phyloP scores from a whole-genome alignment of 805 yeast genomes.

The Suhomyces vadensis region DNA sequence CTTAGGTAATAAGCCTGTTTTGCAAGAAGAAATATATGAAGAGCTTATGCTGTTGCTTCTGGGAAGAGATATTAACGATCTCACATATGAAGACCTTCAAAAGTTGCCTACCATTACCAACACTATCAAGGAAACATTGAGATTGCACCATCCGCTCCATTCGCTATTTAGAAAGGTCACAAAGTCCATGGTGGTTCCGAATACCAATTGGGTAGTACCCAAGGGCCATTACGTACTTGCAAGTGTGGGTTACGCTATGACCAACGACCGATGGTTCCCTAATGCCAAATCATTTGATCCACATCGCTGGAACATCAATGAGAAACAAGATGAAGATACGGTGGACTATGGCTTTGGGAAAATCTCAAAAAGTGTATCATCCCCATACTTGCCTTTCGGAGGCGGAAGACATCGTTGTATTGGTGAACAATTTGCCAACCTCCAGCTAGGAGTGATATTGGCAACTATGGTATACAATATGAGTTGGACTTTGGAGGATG shows the following conservation, averaged over 20 bases:
- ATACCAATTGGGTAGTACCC: conserved; percentile 77
- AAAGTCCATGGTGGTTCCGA: conserved; percentile 75
- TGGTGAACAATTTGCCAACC: conserved; percentile 96
- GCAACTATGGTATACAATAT: conserved; percentile 70
- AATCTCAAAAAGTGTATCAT: conserved; percentile 90
- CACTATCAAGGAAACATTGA: conserved; percentile 85
- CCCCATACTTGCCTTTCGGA: conserved; percentile 96
- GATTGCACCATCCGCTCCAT: conserved; percentile 95
- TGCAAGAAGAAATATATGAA: conserved; percentile 75
- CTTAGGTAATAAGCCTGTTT: conserved; percentile 78
- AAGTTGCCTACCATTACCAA: conserved; percentile 79
- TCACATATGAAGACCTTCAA: conserved; percentile 79
- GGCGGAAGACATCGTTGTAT: conserved; percentile 99
- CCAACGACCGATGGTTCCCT: conserved; percentile 76
- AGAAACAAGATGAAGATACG: conserved; percentile 26
- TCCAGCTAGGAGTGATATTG: conserved; percentile 84
- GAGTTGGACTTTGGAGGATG: conserved; percentile 62
- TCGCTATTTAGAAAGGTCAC: conserved; percentile 90
- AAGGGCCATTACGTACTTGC: conserved; percentile 85
- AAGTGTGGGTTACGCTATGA: conserved; percentile 90
- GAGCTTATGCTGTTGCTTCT: conserved; percentile 70
- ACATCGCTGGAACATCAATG: conserved; percentile 71
- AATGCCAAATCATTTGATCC: conserved; percentile 73
- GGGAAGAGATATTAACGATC: conserved; percentile 46
- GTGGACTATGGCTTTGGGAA: conserved; percentile 95